phyloP scores from a whole-genome alignment of 768 basidiomycete genomes.

The Mycena capillaripes region DNA sequence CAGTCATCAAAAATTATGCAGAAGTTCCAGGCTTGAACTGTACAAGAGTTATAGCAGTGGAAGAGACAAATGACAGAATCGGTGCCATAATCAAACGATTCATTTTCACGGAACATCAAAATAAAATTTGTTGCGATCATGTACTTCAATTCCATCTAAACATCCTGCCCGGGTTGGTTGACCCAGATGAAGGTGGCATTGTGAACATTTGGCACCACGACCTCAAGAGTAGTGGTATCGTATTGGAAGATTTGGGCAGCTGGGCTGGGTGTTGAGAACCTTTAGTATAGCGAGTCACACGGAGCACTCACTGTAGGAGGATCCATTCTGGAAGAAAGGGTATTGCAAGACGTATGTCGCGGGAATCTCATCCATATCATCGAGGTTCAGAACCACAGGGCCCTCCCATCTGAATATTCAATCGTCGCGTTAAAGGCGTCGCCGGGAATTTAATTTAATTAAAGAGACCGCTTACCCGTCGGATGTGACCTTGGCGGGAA shows the following conservation, averaged over 20 bases:
- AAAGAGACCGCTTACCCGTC: constrained; percentile 21
- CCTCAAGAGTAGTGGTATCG: constrained; percentile 17
- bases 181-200: constrained; percentile 29
- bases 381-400: constrained; percentile 19
- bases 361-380: constrained; percentile 28
- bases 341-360: constrained; percentile 31
- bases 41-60: too few relatives aligned
- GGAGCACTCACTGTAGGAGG: constrained; percentile 20
- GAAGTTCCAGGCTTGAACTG: too few relatives aligned
- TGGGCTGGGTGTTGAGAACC: neutral
- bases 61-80: too few relatives aligned
- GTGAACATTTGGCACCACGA: constrained; percentile 26
- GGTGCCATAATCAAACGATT: too few relatives aligned
- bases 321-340: constrained; percentile 33
- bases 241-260: constrained; percentile 31
- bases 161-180: constrained; percentile 19
- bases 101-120: too few relatives aligned
- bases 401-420: constrained; percentile 26
- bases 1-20: too few relatives aligned
- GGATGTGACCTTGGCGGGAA: constrained; percentile 12
- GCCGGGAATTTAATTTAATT: too few relatives aligned
- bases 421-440: neutral
- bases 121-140: too few relatives aligned
- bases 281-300: too few relatives aligned
- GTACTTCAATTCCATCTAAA: neutral